A percentile compares a stretch with the other conserved stretches of the same genome.
Evolutionary conservation across 2,329 filamentous ascomycete species (phyloP).

Genomic region (Fusarium anthophilum): DNA sequence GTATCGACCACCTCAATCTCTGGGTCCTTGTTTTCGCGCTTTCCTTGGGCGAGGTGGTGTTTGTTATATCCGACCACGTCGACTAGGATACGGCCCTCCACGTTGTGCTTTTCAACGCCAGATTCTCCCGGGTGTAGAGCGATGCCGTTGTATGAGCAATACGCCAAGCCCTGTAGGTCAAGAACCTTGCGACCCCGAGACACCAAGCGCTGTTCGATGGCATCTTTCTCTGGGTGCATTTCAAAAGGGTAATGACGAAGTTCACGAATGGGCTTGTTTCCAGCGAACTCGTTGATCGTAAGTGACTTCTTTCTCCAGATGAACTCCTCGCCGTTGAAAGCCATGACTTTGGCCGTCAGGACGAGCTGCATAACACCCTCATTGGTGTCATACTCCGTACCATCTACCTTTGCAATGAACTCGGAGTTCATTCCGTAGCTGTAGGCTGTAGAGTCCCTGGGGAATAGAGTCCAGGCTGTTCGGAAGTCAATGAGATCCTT

Average conservation of each 20-base stretch:
- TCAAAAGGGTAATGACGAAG: slow-evolving; percentile 51
- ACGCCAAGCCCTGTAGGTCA: slow-evolving; percentile 53
- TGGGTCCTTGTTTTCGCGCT: slow-evolving; percentile 48
- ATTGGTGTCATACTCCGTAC: slow-evolving; percentile 44
- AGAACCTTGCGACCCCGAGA: slow-evolving; percentile 52
- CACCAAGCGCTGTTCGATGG: slow-evolving; percentile 43
- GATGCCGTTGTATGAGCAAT: slow-evolving; percentile 54
- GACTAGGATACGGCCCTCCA: slow-evolving; percentile 53
- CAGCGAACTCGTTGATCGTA: slow-evolving; percentile 46
- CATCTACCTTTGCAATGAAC: slow-evolving; percentile 52
- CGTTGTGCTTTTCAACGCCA: slow-evolving; percentile 46
- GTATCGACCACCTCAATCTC: slow-evolving; percentile 39
- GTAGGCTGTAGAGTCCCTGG: slow-evolving; percentile 51
- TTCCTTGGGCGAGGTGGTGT: slow-evolving; percentile 49
- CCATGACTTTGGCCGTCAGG: slow-evolving; percentile 48
- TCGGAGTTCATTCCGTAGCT: slow-evolving; percentile 52
- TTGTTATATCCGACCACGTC: slow-evolving; percentile 56
- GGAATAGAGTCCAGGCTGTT: slow-evolving; percentile 57
- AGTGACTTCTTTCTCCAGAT: slow-evolving; percentile 51
- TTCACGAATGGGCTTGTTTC: slow-evolving; percentile 54
- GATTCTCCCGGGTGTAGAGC: slow-evolving; percentile 42
- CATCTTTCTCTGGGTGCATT: slow-evolving; percentile 44
- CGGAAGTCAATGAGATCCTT: slow-evolving; percentile 53
- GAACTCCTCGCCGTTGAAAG: slow-evolving; percentile 53
- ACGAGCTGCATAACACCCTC: slow-evolving; percentile 27